These are phyloP conservation scores for Lasiosphaeria ovina DNA, from an alignment of 495 filamentous ascomycete species.

Conservation along the genomic window DNA sequence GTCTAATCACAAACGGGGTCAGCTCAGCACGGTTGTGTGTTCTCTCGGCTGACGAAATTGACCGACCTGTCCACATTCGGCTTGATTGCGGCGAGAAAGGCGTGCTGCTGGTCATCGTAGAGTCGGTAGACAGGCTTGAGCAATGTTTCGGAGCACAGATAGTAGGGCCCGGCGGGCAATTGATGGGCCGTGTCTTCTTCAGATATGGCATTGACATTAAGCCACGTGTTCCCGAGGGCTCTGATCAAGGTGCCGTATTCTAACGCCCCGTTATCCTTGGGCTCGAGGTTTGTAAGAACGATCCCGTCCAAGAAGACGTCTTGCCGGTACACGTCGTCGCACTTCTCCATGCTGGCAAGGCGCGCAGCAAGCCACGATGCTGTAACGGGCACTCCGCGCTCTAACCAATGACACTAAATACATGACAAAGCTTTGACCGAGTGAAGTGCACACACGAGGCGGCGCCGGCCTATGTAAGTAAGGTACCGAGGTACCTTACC, in stretches of 20 bases:
- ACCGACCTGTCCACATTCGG: too few species aligned
- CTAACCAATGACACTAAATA: too few species aligned
- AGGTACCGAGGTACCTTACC: too few species aligned
- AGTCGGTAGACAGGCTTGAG: conserved; percentile 3
- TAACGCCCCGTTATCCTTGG: not conserved
- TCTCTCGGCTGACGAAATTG: too few species aligned
- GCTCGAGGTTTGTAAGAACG: not conserved
- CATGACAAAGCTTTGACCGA: too few species aligned
- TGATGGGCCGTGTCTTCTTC: not conserved
- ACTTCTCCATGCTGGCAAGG: not conserved
- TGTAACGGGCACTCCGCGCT: not conserved
- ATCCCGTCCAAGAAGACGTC: conserved; percentile 1
- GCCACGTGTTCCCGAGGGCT: not conserved
- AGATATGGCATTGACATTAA: not conserved
- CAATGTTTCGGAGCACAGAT: not conserved
- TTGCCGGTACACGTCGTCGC: not conserved
- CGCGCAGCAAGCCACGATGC: not conserved
- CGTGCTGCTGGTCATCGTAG: conserved; percentile 1
- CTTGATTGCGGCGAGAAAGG: not conserved
- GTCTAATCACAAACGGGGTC: too few species aligned
- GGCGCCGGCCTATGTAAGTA: too few species aligned
- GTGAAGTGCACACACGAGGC: too few species aligned
- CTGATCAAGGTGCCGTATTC: not conserved
- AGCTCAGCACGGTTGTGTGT: too few species aligned
- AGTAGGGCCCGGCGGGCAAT: conserved; percentile 3